Evolutionary conservation across 2,329 filamentous ascomycete genomes (phyloP).

Genomic region (Fusarium austroafricanum): DNA sequence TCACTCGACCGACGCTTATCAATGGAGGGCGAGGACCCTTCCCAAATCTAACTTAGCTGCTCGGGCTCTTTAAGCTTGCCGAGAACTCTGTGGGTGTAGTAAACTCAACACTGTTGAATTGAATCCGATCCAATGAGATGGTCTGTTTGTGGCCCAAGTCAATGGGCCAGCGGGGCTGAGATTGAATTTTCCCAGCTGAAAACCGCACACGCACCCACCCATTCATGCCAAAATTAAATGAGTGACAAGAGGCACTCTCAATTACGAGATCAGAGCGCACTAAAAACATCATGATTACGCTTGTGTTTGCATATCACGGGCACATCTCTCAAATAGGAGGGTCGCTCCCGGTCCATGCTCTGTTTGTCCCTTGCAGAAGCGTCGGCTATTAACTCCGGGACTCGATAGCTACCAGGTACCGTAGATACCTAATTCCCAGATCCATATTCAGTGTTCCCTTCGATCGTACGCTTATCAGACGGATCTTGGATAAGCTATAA

Average conservation of each 20-base stretch:
- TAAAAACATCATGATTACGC: conserved; percentile 15
- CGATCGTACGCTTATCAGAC: conserved; percentile 21
- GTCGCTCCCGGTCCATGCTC: neutral
- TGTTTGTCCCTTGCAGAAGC: conserved; percentile 37
- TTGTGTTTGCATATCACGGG: conserved; percentile 10
- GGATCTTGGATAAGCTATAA: conserved; percentile 20
- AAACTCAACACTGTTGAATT: neutral
- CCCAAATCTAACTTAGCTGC: neutral
- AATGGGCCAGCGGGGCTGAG: conserved; percentile 7
- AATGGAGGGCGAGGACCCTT: conserved; percentile 1
- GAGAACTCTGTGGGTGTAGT: neutral
- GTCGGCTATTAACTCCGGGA: conserved; percentile 17
- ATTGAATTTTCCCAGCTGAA: conserved; percentile 1
- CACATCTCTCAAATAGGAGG: neutral
- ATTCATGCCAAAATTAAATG: conserved; percentile 3
- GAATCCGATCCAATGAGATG: conserved; percentile 4
- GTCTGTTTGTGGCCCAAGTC: conserved; percentile 9
- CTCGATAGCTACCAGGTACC: neutral
- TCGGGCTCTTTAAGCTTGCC: conserved; percentile 1
- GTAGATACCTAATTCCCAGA: neutral
- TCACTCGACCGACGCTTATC: neutral
- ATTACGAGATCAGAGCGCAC: conserved; percentile 16
- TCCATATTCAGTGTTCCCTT: conserved; percentile 29
- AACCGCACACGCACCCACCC: neutral
- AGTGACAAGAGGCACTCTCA: conserved; percentile 1